A percentile compares a stretch with the other conserved stretches of the same genome.
These are phyloP conservation scores for Beauveria varroae DNA, from an alignment of 2,329 filamentous ascomycete species.

Conservation along the genomic window DNA sequence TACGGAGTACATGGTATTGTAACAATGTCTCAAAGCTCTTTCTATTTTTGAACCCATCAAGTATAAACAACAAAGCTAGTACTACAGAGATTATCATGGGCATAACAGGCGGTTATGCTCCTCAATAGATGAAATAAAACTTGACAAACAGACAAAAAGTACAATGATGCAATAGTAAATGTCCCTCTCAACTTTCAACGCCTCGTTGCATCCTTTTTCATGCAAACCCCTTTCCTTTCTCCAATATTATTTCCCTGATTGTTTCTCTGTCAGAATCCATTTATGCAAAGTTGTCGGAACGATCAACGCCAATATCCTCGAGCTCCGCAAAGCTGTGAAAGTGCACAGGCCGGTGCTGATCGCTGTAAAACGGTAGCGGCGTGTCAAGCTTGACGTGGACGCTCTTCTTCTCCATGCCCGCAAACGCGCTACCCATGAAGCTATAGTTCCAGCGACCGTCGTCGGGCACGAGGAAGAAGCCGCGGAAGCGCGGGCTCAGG, in stretches of 20 bases:
- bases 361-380: slow-evolving; percentile 83
- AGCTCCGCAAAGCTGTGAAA: slow-evolving; percentile 97
- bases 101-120: neutral
- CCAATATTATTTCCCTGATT: neutral
- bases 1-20: neutral
- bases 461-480: slow-evolving; percentile 94
- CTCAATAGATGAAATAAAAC: neutral
- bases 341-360: slow-evolving; percentile 84
- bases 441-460: slow-evolving; percentile 93
- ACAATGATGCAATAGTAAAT: neutral
- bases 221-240: neutral
- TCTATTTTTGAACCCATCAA: neutral
- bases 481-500: slow-evolving; percentile 85
- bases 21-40: neutral
- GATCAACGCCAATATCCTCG: slow-evolving; percentile 94
- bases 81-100: slow-evolving; percentile 5
- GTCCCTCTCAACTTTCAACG: neutral
- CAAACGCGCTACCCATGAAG: slow-evolving; percentile 90
- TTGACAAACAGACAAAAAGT: neutral
- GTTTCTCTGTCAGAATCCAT: neutral
- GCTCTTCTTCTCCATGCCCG: slow-evolving; percentile 80
- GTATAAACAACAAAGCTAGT: slow-evolving; percentile 1
- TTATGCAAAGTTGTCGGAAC: slow-evolving; percentile 87
- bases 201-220: neutral
- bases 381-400: slow-evolving; percentile 92